phyloP scores from a whole-genome alignment of 208 protist species.

The Endotrypanum monterogeii region DNA sequence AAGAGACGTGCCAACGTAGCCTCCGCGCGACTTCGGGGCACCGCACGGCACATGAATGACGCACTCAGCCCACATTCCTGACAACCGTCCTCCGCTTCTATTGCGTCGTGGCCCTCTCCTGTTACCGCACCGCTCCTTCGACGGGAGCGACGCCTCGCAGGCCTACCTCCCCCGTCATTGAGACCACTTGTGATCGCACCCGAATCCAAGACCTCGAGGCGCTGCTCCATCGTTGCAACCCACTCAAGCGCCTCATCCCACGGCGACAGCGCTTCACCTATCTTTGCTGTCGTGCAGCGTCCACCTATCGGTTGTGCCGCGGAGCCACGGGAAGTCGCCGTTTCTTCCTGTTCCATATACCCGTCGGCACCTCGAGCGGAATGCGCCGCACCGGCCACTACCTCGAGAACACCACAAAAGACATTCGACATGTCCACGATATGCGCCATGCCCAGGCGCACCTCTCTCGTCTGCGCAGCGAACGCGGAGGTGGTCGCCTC shows the following conservation, averaged over 20 bases:
- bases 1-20: neutral
- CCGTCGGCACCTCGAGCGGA: neutral
- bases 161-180: neutral
- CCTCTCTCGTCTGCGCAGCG: conserved; percentile 4
- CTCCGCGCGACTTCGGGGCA: neutral
- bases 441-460: conserved; percentile 3
- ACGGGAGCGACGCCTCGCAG: neutral
- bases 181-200: neutral
- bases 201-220: conserved; percentile 1
- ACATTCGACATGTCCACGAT: conserved; percentile 11
- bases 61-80: neutral
- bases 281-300: neutral
- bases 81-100: neutral
- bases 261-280: neutral
- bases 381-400: neutral
- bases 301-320: no score
- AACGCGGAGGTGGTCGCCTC: conserved; percentile 5
- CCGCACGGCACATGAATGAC: neutral
- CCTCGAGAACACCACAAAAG: conserved; percentile 4
- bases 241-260: conserved; percentile 8
- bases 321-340: neutral
- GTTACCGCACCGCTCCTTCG: neutral
- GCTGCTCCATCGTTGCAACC: conserved; percentile 11
- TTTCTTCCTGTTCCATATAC: neutral
- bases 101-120: neutral